phyloP scores from a whole-genome alignment of 495 filamentous ascomycete species.

The Aspergillus nidulans region DNA sequence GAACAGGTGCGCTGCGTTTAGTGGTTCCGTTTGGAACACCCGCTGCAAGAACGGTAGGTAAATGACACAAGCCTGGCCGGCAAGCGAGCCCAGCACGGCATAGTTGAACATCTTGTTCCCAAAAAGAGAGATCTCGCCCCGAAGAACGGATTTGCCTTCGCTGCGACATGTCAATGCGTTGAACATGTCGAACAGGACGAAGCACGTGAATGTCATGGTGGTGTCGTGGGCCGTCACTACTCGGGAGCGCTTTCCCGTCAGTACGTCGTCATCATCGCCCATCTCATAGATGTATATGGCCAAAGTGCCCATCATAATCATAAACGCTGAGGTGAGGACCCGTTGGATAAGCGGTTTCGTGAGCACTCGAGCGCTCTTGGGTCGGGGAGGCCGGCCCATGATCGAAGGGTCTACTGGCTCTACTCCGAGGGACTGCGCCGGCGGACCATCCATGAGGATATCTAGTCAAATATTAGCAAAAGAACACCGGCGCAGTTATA shows the following conservation, averaged over 20 bases:
- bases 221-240: constrained; percentile 88
- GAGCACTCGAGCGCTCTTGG: constrained; percentile 77
- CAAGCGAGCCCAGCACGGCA: constrained; percentile 76
- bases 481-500: not conserved
- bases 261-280: constrained; percentile 51
- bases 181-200: constrained; percentile 99
- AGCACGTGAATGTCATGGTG: constrained; percentile 98
- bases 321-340: constrained; percentile 78
- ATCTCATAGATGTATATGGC: constrained; percentile 88
- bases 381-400: constrained; percentile 86
- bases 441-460: constrained; percentile 98
- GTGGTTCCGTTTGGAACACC: constrained; percentile 91
- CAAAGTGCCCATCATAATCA: constrained; percentile 91
- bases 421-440: constrained; percentile 93
- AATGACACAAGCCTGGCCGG: constrained; percentile 84
- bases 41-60: constrained; percentile 90
- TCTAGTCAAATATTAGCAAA: constrained; percentile 52
- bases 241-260: constrained; percentile 43
- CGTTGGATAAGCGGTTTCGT: constrained; percentile 75
- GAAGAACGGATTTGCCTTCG: constrained; percentile 80
- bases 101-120: constrained; percentile 94
- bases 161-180: constrained; percentile 92
- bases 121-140: constrained; percentile 77
- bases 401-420: constrained; percentile 93
- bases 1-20: constrained; percentile 67